Evolutionary conservation across 768 basidiomycete genomes (phyloP).

Genomic region (Lanmaoa pseudosensibilis): DNA sequence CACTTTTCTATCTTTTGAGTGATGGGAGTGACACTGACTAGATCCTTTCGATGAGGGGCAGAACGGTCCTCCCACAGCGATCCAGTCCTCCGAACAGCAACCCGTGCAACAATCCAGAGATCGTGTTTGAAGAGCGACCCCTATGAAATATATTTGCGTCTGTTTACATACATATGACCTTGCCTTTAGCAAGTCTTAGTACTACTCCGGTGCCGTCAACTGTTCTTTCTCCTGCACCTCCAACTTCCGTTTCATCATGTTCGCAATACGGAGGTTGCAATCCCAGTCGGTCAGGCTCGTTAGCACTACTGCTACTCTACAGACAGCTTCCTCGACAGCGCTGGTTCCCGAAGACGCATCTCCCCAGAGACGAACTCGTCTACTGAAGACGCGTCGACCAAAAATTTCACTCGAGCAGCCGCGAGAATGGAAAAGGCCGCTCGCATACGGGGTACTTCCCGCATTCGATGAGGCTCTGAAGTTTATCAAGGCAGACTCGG

Average conservation of each 20-base stretch:
- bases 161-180: too few relatives aligned
- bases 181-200: too few relatives aligned
- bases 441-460: constrained; percentile 62
- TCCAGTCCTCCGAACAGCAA: too few relatives aligned
- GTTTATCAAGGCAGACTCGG: constrained; percentile 64
- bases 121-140: too few relatives aligned
- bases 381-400: constrained; percentile 43
- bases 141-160: too few relatives aligned
- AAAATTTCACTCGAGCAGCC: constrained; percentile 51
- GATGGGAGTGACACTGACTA: too few relatives aligned
- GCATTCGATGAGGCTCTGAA: constrained; percentile 85
- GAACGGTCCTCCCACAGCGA: too few relatives aligned
- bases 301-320: constrained; percentile 8
- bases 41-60: too few relatives aligned
- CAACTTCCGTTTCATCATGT: constrained; percentile 13
- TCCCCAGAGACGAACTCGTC: constrained; percentile 9
- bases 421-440: constrained; percentile 63
- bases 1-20: too few relatives aligned
- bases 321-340: constrained; percentile 5
- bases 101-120: too few relatives aligned
- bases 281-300: constrained; percentile 3
- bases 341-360: constrained; percentile 5
- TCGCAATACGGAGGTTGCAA: constrained; percentile 14
- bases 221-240: background rate
- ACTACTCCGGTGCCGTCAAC: too few relatives aligned